Conservation (phyloP, 768 basidiomycete species). For the Russula vinacea region DNA sequence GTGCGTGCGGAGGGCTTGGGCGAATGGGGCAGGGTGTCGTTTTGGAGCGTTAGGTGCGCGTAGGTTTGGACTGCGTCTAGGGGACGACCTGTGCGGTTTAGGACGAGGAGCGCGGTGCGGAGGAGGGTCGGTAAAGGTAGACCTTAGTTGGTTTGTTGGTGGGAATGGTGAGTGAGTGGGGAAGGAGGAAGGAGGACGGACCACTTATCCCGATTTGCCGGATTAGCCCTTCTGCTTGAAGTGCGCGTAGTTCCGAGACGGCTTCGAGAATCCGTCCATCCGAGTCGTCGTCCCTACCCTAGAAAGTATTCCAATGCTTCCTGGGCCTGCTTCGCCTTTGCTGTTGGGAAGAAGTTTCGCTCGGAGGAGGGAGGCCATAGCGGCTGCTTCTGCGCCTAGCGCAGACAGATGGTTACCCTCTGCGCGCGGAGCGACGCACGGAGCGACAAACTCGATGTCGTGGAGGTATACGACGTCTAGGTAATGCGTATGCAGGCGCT, state of each 20-base stretch:
- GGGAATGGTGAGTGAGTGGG: background rate
- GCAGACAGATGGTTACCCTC: constrained; percentile 58
- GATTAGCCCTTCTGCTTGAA: constrained; percentile 72
- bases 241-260: constrained; percentile 56
- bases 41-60: constrained; percentile 77
- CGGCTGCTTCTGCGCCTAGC: constrained; percentile 48
- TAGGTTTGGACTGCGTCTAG: constrained; percentile 79
- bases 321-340: background rate
- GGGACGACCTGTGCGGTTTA: constrained; percentile 45
- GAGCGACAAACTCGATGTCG: constrained; percentile 76
- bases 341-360: constrained; percentile 54
- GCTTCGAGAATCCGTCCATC: constrained; percentile 72
- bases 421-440: constrained; percentile 46
- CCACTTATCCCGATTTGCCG: constrained; percentile 78
- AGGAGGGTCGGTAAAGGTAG: constrained; percentile 82
- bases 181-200: constrained; percentile 33
- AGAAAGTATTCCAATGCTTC: background rate
- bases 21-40: constrained; percentile 57
- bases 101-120: constrained; percentile 71
- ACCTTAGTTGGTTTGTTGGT: constrained; percentile 45
- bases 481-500: constrained; percentile 69
- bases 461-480: constrained; percentile 81
- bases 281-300: constrained; percentile 32
- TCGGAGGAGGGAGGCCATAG: constrained; percentile 62
- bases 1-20: constrained; percentile 53